A percentile compares a stretch with the other conserved stretches of the same genome.
These are phyloP conservation scores for Termitomyces sp. DNA, from an alignment of 768 basidiomycete genomes.

Conservation along the genomic window DNA sequence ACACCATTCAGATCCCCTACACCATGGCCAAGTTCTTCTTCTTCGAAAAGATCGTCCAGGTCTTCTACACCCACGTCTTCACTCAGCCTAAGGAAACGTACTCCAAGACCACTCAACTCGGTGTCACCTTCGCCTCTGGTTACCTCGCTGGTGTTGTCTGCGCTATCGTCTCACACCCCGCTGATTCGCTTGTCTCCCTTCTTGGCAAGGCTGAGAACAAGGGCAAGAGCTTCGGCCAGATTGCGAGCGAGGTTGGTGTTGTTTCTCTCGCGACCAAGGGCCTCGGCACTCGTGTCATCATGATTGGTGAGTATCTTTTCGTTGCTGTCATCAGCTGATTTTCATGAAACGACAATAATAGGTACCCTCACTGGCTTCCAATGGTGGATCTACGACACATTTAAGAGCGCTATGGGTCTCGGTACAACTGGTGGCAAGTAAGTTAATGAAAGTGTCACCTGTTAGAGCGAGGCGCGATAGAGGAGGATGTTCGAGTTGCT, in stretches of 20 bases:
- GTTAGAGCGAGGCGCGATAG: neutral
- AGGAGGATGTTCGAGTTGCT: slow-evolving; percentile 1
- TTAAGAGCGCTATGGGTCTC: slow-evolving; percentile 80
- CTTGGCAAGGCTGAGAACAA: slow-evolving; percentile 88
- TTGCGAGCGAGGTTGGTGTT: slow-evolving; percentile 67
- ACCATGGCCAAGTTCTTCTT: slow-evolving; percentile 99
- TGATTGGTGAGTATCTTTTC: slow-evolving; percentile 56
- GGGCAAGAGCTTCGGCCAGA: slow-evolving; percentile 70
- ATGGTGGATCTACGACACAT: slow-evolving; percentile 92
- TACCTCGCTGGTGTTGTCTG: slow-evolving; percentile 95
- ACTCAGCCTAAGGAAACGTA: slow-evolving; percentile 73
- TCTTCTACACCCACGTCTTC: slow-evolving; percentile 89
- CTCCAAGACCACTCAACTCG: slow-evolving; percentile 79
- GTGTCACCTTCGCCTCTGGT: slow-evolving; percentile 86
- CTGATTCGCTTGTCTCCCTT: slow-evolving; percentile 88
- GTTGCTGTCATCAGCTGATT: neutral
- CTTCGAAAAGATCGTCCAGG: slow-evolving; percentile 82
- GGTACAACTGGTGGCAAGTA: slow-evolving; percentile 83
- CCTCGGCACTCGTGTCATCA: slow-evolving; percentile 80
- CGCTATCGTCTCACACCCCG: slow-evolving; percentile 94
- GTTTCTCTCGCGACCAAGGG: slow-evolving; percentile 72
- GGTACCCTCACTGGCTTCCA: slow-evolving; percentile 69
- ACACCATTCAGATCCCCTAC: slow-evolving; percentile 72
- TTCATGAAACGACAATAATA: neutral
- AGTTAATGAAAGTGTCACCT: neutral